Conservation (phyloP, 1,139 yeast species). For the Saccharomyces hybrid region DNA sequence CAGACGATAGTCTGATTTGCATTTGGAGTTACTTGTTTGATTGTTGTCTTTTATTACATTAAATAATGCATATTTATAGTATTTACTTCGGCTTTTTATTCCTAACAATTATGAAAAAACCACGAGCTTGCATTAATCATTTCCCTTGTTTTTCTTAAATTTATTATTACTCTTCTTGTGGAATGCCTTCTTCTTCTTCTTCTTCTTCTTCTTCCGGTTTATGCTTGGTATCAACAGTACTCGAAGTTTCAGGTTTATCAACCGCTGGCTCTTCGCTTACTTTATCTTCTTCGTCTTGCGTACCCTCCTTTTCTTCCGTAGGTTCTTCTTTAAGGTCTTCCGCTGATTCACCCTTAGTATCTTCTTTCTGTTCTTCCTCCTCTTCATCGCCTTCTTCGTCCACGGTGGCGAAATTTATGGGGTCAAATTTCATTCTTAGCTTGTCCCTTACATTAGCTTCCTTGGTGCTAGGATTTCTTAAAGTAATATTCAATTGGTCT, state of each 20-base stretch:
- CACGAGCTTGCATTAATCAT: not conserved
- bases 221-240: too few relatives aligned
- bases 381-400: conserved; percentile 33
- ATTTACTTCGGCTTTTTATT: not conserved
- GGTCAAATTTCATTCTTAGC: conserved; percentile 31
- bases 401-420: conserved; percentile 32
- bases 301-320: not conserved
- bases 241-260: too few relatives aligned
- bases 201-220: not conserved
- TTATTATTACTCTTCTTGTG: not conserved
- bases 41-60: conserved; percentile 1
- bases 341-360: not conserved
- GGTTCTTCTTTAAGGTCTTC: not conserved
- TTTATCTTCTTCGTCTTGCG: not conserved
- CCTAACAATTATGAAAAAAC: not conserved
- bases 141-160: not conserved
- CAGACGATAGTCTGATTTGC: not conserved
- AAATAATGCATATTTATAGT: conserved; percentile 32
- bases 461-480: conserved; percentile 31
- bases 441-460: conserved; percentile 31
- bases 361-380: conserved; percentile 7
- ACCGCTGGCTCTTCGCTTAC: too few relatives aligned
- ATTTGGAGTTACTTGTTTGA: not conserved
- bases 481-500: conserved; percentile 33
- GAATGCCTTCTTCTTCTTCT: not conserved